These are phyloP conservation scores for Kickxella alabastrina DNA, from an alignment of 192 early-diverging fungal species.

Conservation along the genomic window DNA sequence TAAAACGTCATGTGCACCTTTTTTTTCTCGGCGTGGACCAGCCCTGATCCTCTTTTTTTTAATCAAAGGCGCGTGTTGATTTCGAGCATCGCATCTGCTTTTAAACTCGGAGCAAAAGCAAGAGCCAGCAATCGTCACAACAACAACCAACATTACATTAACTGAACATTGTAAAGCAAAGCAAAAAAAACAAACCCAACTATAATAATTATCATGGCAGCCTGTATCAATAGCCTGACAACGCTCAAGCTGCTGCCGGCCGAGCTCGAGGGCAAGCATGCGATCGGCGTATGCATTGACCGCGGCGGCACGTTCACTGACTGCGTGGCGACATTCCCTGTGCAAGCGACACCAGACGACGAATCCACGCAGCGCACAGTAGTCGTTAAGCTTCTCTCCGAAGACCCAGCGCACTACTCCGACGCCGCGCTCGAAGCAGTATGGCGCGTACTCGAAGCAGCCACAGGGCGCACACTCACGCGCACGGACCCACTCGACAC, in stretches of 20 bases:
- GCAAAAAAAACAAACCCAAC: neutral
- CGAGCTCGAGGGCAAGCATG: slow-evolving; percentile 10
- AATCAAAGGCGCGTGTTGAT: too few species aligned
- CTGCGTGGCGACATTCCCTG: slow-evolving; percentile 75
- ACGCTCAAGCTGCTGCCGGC: slow-evolving; percentile 1
- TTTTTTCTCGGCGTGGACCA: too few species aligned
- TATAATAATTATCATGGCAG: neutral
- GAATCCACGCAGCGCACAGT: slow-evolving; percentile 55
- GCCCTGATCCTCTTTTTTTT: too few species aligned
- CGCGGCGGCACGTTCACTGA: slow-evolving; percentile 97
- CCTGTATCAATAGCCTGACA: neutral
- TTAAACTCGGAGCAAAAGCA: too few species aligned
- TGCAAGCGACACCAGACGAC: slow-evolving; percentile 22
- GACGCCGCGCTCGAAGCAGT: slow-evolving; percentile 97
- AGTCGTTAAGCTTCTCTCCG: slow-evolving; percentile 87
- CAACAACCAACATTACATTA: too few species aligned
- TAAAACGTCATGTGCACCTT: too few species aligned
- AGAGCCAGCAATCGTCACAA: too few species aligned
- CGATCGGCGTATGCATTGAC: slow-evolving; percentile 67
- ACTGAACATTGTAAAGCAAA: too few species aligned
- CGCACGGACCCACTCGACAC: slow-evolving; percentile 71
- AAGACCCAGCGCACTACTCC: slow-evolving; percentile 83
- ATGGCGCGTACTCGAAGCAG: slow-evolving; percentile 76
- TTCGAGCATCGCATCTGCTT: too few species aligned
- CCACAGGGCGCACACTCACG: slow-evolving; percentile 66